Base-by-base conservation (phyloP, 352 stramenopile species). In the Phytophthora tubulina region DNA sequence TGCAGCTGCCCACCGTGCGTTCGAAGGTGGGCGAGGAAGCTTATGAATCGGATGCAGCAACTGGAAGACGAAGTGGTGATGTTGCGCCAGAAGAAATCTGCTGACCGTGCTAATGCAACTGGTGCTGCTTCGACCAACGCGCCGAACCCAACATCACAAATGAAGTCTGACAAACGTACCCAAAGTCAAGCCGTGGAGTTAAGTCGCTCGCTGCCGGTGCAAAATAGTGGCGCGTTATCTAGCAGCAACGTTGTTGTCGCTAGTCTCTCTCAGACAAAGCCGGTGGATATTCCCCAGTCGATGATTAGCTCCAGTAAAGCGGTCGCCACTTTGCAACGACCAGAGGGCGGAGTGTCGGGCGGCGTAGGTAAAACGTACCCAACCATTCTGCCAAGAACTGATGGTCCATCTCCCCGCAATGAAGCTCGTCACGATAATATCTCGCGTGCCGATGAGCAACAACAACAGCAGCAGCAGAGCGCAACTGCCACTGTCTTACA, bases 41-140 rank as follows among this genome's bases (percentile, higher is more conserved):
- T 80, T 9, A 77, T 75, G 68, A 77, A 74, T 49, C 62, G 63
- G 17, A 80, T 80, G 63, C 68, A 80, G 55, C 68, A 80, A 11
- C 63, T 80, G 51, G 73, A 80, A 58, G 68, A 77, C 38, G 73
- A 80, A 46, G 73, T 80, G 36, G 11, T 80, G 38, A 63, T 49
- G 38, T 57, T 80, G 32, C 63, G 73, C 1, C 65, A 70, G 32
- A 65, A 54, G 44, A 38, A 53, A 45, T 36, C 10, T 15, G 21
- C 27, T 59, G 53, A 52, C n/a, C 50, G 15, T 46, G 33, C 15
- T 21, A 52, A 38, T 46, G 35, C 1, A 27, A 6, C 32, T 42
- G 48, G 33, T 30, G 10, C 33, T 50, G 39, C 13, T 63, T 63
- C 42, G 8, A 60, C 39, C 17, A 42, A 52, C 30, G 15, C 8